phyloP scores from a whole-genome alignment of 331 rosid species.

The Ulmus americana region DNA sequence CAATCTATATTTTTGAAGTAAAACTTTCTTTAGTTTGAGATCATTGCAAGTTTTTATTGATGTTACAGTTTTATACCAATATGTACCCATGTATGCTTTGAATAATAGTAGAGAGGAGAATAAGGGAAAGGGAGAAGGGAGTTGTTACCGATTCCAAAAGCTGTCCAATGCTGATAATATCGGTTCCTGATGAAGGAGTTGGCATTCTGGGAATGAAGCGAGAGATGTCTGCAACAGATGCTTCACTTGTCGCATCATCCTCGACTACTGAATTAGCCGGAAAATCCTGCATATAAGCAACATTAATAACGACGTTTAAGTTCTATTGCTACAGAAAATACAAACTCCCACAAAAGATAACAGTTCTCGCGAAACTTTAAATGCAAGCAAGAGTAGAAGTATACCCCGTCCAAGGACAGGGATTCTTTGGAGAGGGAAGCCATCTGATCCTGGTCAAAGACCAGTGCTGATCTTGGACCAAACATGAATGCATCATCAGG shows the following conservation, averaged over 20 bases:
- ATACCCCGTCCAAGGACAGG: constrained; percentile 82
- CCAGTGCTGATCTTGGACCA: constrained; percentile 69
- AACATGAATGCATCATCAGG: constrained; percentile 81
- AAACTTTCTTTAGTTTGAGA: not conserved
- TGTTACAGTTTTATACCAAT: not conserved
- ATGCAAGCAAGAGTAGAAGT: constrained; percentile 11
- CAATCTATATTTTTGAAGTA: not conserved
- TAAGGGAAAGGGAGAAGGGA: constrained; percentile 4
- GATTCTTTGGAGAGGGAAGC: constrained; percentile 59
- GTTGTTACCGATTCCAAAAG: constrained; percentile 77
- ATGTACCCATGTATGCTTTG: not conserved
- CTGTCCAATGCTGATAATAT: constrained; percentile 81
- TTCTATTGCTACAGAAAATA: not conserved
- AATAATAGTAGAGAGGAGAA: not conserved
- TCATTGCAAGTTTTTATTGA: not conserved
- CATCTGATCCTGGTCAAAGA: constrained; percentile 48
- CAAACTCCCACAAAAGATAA: not conserved
- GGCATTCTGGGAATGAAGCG: constrained; percentile 64
- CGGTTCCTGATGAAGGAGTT: constrained; percentile 49
- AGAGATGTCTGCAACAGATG: constrained; percentile 67
- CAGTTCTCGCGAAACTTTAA: not conserved
- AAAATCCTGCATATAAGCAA: constrained; percentile 50
- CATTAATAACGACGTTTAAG: not conserved
- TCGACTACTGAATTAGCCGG: constrained; percentile 51
- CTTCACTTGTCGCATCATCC: constrained; percentile 77